Percentiles rank a stretch among this genome's conserved stretches.
These are phyloP conservation scores for Inosperma sp. DNA, from an alignment of 768 basidiomycete species.

Conservation along the genomic window DNA sequence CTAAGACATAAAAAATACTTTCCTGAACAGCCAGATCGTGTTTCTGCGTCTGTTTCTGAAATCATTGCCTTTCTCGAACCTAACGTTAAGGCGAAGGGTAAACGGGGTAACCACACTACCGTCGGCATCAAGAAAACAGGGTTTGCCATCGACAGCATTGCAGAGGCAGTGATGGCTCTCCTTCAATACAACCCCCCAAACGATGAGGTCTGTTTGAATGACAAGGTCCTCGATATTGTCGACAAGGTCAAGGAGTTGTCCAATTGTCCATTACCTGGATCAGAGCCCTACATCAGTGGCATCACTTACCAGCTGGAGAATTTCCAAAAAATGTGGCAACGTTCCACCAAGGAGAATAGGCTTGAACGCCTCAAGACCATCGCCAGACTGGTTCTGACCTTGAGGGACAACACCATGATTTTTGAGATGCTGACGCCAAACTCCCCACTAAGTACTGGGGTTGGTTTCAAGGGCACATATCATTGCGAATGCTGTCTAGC, in stretches of 20 bases:
- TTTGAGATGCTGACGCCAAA: not conserved
- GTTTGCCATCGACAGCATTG: not conserved
- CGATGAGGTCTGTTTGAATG: not conserved
- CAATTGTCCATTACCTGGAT: not conserved
- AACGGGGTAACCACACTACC: not conserved
- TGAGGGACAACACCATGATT: not conserved
- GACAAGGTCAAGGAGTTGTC: not conserved
- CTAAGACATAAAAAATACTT: not conserved
- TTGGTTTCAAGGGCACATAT: not conserved
- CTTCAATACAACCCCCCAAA: not conserved
- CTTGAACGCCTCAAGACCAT: not conserved
- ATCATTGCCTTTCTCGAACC: not conserved
- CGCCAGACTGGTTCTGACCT: not conserved
- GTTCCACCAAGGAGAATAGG: not conserved
- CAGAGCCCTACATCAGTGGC: not conserved
- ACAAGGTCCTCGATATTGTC: not conserved
- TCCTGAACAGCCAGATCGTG: not conserved
- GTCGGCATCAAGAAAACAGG: not conserved
- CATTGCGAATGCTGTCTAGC: not conserved
- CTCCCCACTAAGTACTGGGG: not conserved
- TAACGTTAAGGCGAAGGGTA: not conserved
- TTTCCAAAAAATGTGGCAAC: not conserved
- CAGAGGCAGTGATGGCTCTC: not conserved
- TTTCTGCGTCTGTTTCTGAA: not conserved
- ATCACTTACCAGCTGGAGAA: not conserved